Conservation (phyloP, 768 basidiomycete genomes). For the Boletus bicolor region DNA sequence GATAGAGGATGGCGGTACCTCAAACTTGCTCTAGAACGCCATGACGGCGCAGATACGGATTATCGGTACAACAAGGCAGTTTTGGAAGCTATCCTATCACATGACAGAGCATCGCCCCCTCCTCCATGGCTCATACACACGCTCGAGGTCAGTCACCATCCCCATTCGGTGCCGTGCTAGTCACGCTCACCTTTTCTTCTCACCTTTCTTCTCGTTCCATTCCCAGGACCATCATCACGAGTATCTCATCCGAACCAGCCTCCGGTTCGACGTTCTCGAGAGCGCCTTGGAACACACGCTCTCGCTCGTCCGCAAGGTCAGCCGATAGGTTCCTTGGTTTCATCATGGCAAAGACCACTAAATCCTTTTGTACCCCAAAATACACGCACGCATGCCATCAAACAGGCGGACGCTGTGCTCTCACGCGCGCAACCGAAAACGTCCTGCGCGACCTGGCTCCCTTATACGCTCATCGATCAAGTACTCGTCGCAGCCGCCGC, state of each 20-base stretch:
- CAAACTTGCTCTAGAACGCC: conserved; percentile 69
- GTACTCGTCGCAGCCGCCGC: conserved; percentile 64
- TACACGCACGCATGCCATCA: too few species aligned
- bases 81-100: conserved; percentile 71
- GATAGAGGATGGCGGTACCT: conserved; percentile 89
- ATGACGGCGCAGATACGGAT: conserved; percentile 71
- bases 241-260: conserved; percentile 72
- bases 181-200: neutral
- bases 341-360: neutral
- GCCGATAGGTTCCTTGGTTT: conserved; percentile 13
- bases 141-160: conserved; percentile 53
- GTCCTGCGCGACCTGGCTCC: conserved; percentile 71
- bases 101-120: conserved; percentile 56
- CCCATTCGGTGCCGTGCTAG: neutral
- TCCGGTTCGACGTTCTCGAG: conserved; percentile 77
- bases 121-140: conserved; percentile 83
- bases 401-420: conserved; percentile 52
- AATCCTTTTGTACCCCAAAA: conserved; percentile 5
- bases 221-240: conserved; percentile 68
- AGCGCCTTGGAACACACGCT: conserved; percentile 74
- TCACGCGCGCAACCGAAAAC: conserved; percentile 50
- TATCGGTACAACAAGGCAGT: conserved; percentile 73
- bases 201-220: neutral
- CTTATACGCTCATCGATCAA: conserved; percentile 82
- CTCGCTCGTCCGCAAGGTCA: conserved; percentile 69